Evolutionary conservation across 2,329 filamentous ascomycete genomes (phyloP).

Genomic region (Nigrospora osmanthi): DNA sequence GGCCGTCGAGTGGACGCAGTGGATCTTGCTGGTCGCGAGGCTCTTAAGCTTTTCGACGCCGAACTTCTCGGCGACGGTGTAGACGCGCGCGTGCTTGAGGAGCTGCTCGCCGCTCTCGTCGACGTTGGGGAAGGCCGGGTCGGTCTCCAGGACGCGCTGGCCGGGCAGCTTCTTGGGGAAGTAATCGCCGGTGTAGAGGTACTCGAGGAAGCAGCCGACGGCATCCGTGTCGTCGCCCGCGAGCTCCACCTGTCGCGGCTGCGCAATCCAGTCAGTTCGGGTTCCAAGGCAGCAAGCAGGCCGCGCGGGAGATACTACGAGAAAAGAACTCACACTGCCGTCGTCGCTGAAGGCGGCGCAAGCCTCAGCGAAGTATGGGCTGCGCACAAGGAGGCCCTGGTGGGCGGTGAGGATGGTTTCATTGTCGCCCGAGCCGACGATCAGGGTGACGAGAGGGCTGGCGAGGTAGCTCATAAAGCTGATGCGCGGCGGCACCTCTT

Average conservation of each 20-base stretch:
- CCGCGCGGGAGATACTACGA: neutral
- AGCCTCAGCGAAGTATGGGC: slow-evolving; percentile 63
- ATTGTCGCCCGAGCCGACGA: slow-evolving; percentile 53
- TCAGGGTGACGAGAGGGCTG: slow-evolving; percentile 61
- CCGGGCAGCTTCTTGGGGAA: slow-evolving; percentile 63
- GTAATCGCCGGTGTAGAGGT: slow-evolving; percentile 80
- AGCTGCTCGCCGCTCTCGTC: slow-evolving; percentile 79
- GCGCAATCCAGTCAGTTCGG: slow-evolving; percentile 2
- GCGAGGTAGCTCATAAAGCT: slow-evolving; percentile 53
- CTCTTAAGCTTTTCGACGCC: slow-evolving; percentile 60
- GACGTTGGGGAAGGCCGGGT: slow-evolving; percentile 54
- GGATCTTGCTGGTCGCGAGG: slow-evolving; percentile 82
- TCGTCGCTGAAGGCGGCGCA: slow-evolving; percentile 55
- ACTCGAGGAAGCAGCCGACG: slow-evolving; percentile 74
- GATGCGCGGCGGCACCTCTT: slow-evolving; percentile 26
- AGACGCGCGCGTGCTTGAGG: slow-evolving; percentile 81
- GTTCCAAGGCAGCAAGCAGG: neutral
- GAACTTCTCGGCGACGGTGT: slow-evolving; percentile 80
- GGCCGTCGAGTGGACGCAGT: slow-evolving; percentile 80
- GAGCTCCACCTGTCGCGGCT: slow-evolving; percentile 63
- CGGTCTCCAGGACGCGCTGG: slow-evolving; percentile 60
- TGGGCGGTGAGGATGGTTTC: slow-evolving; percentile 68
- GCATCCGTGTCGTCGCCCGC: slow-evolving; percentile 61
- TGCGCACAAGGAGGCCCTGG: slow-evolving; percentile 65
- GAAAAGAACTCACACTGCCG: slow-evolving; percentile 43